Percentiles rank a stretch among this genome's conserved stretches.
phyloP scores from a whole-genome alignment of 177 flowering plant genomes.

The Vitis hybrid region DNA sequence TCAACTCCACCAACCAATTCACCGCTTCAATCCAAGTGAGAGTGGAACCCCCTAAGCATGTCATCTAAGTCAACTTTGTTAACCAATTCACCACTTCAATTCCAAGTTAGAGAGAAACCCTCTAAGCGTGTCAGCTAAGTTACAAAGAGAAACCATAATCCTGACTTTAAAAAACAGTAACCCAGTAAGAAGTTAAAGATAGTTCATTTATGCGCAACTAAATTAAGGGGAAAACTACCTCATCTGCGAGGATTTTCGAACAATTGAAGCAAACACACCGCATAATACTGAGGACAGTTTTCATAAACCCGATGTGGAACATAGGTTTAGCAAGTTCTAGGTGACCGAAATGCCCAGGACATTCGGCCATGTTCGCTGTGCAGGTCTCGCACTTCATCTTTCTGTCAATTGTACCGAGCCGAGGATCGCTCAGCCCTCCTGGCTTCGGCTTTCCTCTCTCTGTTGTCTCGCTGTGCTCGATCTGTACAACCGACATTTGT shows the following conservation, averaged over 20 bases:
- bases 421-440: background rate
- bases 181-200: no score
- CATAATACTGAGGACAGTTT: constrained; percentile 85
- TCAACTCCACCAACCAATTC: no score
- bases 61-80: no score
- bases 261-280: constrained; percentile 97
- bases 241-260: constrained; percentile 88
- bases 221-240: constrained; percentile 42
- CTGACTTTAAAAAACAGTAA: no score
- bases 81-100: no score
- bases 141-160: no score
- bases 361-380: constrained; percentile 96
- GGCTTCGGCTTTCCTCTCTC: no score
- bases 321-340: constrained; percentile 97
- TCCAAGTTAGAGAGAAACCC: no score
- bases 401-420: constrained; percentile 91
- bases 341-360: constrained; percentile 98
- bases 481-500: constrained; percentile 98
- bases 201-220: no score
- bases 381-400: constrained; percentile 98
- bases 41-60: no score
- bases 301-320: constrained; percentile 93
- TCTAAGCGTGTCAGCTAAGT: no score
- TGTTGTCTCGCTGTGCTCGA: constrained; percentile 92
- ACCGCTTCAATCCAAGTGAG: no score